Evolutionary conservation across 1,139 yeast genomes (phyloP).

Genomic region (Blastobotrys buckinghamii): DNA sequence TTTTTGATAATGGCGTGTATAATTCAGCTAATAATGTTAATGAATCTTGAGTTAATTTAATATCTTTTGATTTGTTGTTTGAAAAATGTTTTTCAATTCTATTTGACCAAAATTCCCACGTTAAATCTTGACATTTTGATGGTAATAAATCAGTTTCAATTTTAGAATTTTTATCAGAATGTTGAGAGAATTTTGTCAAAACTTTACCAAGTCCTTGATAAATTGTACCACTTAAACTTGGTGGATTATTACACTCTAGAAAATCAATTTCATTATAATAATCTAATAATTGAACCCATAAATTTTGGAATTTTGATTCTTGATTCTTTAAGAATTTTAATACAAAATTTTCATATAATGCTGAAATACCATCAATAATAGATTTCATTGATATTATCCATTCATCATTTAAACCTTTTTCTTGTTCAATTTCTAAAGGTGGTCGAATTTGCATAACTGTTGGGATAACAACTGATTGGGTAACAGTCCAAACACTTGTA

Average conservation of each 20-base stretch:
- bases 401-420: slow-evolving; percentile 30
- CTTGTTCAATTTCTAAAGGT: neutral
- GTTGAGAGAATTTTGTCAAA: slow-evolving; percentile 37
- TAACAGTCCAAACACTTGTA: slow-evolving; percentile 33
- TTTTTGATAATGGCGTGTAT: slow-evolving; percentile 22
- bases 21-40: slow-evolving; percentile 27
- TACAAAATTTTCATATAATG: slow-evolving; percentile 45
- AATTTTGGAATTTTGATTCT: slow-evolving; percentile 22
- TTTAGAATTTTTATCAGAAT: no score
- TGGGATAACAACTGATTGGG: slow-evolving; percentile 34
- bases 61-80: slow-evolving; percentile 10
- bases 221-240: slow-evolving; percentile 25
- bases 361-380: slow-evolving; percentile 54
- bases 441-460: slow-evolving; percentile 27
- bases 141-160: slow-evolving; percentile 30
- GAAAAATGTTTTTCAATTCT: slow-evolving; percentile 33
- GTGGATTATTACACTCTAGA: neutral
- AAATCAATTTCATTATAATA: slow-evolving; percentile 39
- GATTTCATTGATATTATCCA: slow-evolving; percentile 54
- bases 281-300: slow-evolving; percentile 49
- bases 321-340: slow-evolving; percentile 27
- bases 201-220: slow-evolving; percentile 49
- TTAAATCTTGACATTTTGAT: slow-evolving; percentile 35
- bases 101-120: slow-evolving; percentile 60
- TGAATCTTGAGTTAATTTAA: slow-evolving; percentile 27